Evolutionary conservation across 2,329 filamentous ascomycete species (phyloP), one percentile per base, ranked within the genome.

Genomic region (Penicillium freii): DNA sequence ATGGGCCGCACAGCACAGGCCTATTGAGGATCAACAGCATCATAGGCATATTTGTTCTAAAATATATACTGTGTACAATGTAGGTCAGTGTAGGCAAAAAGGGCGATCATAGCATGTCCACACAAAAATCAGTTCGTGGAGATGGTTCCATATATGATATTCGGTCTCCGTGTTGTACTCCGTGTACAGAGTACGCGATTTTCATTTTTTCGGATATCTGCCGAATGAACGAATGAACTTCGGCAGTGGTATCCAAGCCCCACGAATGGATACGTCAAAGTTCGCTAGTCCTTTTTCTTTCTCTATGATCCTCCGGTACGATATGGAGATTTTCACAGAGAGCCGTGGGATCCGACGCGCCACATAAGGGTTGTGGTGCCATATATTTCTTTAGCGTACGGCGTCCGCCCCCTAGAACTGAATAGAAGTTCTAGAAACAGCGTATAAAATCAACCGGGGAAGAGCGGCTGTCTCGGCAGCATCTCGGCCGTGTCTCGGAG

Each of bases 1-100:
- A 34, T 58, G 38, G 54, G 48, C 33, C 38, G 38, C 43, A 49
- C 40, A 29, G 55, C 42, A 58, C 31, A 60, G 47, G 38, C 57
- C 36, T 21, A 46, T 19, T 5, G 25, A 44, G 17, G 45, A 51
- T 38, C 51, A 46, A 29, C 2, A 34, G 21, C 15, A 19, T 23
- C 19, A 47, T 47, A 17, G 27, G 21, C 7, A 21, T 27, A 38
- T 27, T 29, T 10, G 11, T 19, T 27, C 19, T n/a, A 34, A 23
- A 23, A 15, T 13, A 23, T 8, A 17, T 34, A 33, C 7, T 13
- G 0, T 2, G n/a, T 31, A 23, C 40, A 21, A 31, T 4, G 43
- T 46, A 8, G n/a, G 0, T 47, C 7, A 13, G 17, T 17, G 7
- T 25, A 21, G 23, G 7, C 21, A 29, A 40, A n/a, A 19, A 31